These are phyloP conservation scores for Fusarium sp. DNA, from an alignment of 2,329 filamentous ascomycete genomes.

Conservation along the genomic window DNA sequence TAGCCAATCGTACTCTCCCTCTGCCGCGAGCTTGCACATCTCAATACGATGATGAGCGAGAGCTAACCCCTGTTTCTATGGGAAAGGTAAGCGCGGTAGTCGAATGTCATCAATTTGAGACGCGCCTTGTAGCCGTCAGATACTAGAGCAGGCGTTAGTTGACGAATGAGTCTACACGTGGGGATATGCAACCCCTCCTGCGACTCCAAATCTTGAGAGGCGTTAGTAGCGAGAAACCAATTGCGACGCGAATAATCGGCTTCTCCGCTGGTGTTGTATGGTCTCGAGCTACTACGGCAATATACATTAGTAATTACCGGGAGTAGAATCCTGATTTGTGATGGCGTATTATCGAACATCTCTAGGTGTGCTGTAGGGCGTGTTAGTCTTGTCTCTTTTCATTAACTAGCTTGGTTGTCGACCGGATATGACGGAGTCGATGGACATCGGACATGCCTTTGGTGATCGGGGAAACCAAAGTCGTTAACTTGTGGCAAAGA, in stretches of 20 bases:
- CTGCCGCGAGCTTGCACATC: constrained; percentile 88
- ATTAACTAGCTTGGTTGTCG: not conserved
- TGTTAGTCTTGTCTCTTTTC: not conserved
- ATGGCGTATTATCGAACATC: constrained; percentile 61
- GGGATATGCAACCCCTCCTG: constrained; percentile 74
- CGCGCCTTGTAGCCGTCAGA: constrained; percentile 46
- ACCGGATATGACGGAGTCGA: not conserved
- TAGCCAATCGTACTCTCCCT: constrained; percentile 76
- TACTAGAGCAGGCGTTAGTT: constrained; percentile 23
- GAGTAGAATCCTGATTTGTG: not conserved
- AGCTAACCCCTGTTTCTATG: constrained; percentile 51
- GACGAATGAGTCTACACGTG: not conserved
- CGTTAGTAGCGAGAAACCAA: not conserved
- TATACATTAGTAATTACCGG: not conserved
- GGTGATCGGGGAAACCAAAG: constrained; percentile 73
- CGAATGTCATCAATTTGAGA: not conserved
- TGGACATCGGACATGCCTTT: constrained; percentile 52
- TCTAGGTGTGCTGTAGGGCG: constrained; percentile 69
- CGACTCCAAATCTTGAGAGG: constrained; percentile 73
- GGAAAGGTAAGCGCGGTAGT: not conserved
- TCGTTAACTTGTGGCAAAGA: constrained; percentile 8
- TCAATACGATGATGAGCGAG: constrained; percentile 55
- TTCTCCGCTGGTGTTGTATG: constrained; percentile 68
- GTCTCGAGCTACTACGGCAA: constrained; percentile 79
- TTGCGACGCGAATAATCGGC: constrained; percentile 27